Conservation (phyloP, 805 yeast species). For the Ogataea kodamae region DNA sequence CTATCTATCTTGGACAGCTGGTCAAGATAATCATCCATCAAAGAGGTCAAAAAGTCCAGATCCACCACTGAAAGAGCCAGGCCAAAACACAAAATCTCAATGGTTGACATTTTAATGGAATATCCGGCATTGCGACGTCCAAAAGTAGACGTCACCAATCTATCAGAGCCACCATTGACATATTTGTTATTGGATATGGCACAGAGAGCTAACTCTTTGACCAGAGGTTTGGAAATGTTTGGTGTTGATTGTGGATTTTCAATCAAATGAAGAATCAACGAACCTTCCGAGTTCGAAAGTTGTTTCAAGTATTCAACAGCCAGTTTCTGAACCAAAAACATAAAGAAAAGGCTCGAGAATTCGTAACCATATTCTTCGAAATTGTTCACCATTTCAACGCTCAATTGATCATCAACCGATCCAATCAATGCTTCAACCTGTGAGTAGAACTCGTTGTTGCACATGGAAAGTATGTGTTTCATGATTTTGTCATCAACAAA, state of each 20-base stretch:
- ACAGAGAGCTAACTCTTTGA: constrained; percentile 17
- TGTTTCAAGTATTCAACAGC: constrained; percentile 24
- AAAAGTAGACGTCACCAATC: constrained; percentile 23
- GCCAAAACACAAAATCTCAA: constrained; percentile 63
- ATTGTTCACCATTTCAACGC: constrained; percentile 24
- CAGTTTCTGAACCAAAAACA: constrained; percentile 24
- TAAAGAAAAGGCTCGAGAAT: constrained; percentile 30
- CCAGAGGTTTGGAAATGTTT: constrained; percentile 9
- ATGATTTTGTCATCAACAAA: constrained; percentile 22
- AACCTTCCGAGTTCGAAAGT: constrained; percentile 5
- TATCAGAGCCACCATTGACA: constrained; percentile 25
- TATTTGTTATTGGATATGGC: constrained; percentile 22
- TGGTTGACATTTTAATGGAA: constrained; percentile 31
- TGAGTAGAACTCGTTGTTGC: constrained; percentile 29
- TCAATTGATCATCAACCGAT: constrained; percentile 16
- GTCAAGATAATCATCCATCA: constrained; percentile 49
- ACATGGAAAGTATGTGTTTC: constrained; percentile 20
- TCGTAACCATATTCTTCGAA: constrained; percentile 33
- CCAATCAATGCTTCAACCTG: constrained; percentile 21
- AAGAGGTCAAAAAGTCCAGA: constrained; percentile 39
- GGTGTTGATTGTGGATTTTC: constrained; percentile 10
- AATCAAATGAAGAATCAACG: constrained; percentile 19
- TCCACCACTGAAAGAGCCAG: constrained; percentile 44
- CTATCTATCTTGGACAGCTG: constrained; percentile 22
- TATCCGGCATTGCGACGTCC: constrained; percentile 28